These are phyloP conservation scores for Bolboschoenus planiculmis DNA, from an alignment of 176 grass and related monocot genomes.

Conservation along the genomic window DNA sequence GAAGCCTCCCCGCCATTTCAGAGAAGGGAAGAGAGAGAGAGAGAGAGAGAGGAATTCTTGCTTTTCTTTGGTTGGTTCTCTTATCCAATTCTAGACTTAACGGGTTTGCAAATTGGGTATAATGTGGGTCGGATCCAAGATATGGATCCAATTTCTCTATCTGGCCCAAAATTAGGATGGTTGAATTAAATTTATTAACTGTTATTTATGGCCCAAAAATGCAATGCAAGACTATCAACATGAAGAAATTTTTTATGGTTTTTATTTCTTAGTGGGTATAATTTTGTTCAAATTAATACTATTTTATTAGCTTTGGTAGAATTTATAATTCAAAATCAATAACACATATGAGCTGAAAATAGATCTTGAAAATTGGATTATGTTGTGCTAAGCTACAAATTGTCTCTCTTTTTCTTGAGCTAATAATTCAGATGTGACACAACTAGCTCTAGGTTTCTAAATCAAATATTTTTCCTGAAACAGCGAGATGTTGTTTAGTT, in stretches of 20 bases:
- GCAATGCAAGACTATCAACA: background rate
- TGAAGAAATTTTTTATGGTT: background rate
- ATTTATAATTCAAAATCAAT: background rate
- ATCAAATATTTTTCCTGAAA: background rate
- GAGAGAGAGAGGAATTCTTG: background rate
- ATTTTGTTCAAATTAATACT: background rate
- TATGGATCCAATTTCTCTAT: background rate
- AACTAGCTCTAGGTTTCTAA: too few relatives aligned
- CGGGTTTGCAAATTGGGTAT: background rate
- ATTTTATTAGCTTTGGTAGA: background rate
- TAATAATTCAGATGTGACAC: background rate
- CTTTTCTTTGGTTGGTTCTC: conserved; percentile 1
- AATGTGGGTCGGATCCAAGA: background rate
- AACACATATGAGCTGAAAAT: background rate
- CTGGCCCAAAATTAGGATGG: background rate
- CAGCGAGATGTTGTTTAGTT: too few relatives aligned
- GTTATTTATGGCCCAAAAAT: background rate
- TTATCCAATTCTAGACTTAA: conserved; percentile 7
- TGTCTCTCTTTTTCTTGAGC: background rate
- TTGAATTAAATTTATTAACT: background rate
- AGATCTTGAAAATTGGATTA: background rate
- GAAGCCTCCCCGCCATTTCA: conserved; percentile 16
- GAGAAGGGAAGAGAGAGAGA: background rate
- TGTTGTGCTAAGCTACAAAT: background rate
- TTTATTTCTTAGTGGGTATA: background rate